Conservation (phyloP, 176 grass and related monocot genomes). For the Chloris gayana region DNA sequence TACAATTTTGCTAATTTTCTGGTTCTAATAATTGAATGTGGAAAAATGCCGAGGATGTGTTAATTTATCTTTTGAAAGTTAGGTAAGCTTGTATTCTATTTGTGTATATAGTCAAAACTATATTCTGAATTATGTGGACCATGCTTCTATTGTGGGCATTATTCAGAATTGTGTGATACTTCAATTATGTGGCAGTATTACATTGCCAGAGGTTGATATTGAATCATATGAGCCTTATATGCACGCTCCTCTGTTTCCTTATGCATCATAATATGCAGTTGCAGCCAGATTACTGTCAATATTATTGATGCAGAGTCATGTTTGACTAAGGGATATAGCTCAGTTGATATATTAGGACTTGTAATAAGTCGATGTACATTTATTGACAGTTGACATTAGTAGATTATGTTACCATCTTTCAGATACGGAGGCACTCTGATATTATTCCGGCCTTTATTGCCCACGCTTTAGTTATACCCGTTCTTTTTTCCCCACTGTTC, state of each 20-base stretch:
- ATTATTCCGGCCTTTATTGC: neutral
- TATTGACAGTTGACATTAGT: neutral
- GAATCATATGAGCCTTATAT: neutral
- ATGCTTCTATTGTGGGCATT: conserved; percentile 3
- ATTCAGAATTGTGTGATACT: neutral
- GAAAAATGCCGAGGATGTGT: neutral
- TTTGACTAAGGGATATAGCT: conserved; percentile 11
- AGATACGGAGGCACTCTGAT: neutral
- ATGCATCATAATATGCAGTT: neutral
- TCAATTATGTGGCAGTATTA: neutral
- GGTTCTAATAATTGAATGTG: conserved; percentile 27
- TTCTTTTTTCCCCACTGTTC: neutral
- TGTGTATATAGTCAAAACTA: neutral
- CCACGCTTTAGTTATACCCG: neutral
- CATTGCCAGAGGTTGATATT: neutral
- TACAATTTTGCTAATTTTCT: conserved; percentile 32
- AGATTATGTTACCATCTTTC: conserved; percentile 7
- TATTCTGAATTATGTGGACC: neutral
- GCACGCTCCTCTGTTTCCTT: neutral
- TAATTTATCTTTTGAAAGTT: conserved; percentile 21
- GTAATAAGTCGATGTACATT: neutral
- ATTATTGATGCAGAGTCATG: neutral
- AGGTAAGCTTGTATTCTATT: neutral
- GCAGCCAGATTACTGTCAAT: conserved; percentile 6
- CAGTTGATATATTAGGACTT: neutral